Percentiles rank a stretch among this genome's conserved stretches.
Conservation (phyloP, 73 alveolate genomes). For the Paramecium tetraurelia region DNA sequence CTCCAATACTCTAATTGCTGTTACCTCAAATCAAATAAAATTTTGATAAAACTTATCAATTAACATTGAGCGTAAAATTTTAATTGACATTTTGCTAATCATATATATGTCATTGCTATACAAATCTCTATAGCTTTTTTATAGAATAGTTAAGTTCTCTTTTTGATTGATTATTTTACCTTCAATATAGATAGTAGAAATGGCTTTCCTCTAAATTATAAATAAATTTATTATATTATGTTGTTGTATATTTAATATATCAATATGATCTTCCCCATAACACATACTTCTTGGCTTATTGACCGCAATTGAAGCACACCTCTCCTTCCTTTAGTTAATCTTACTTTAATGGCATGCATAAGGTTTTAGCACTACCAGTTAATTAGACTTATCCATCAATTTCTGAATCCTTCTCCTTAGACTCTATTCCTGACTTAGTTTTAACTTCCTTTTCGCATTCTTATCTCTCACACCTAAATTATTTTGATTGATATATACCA, state of each 20-base stretch:
- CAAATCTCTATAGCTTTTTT: too few relatives aligned
- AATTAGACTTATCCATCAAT: slow-evolving; percentile 86
- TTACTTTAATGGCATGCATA: slow-evolving; percentile 93
- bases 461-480: slow-evolving; percentile 73
- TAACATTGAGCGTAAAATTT: too few relatives aligned
- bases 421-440: slow-evolving; percentile 89
- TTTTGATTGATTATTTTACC: too few relatives aligned
- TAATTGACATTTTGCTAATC: too few relatives aligned
- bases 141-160: too few relatives aligned
- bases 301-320: slow-evolving; percentile 97
- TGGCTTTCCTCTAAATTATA: background rate
- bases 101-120: too few relatives aligned
- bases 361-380: slow-evolving; percentile 98
- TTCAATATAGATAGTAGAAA: too few relatives aligned
- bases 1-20: too few relatives aligned
- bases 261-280: slow-evolving; percentile 98
- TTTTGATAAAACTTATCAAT: too few relatives aligned
- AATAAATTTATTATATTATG: background rate
- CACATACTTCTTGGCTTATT: slow-evolving; percentile 49
- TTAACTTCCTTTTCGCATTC: slow-evolving; percentile 92
- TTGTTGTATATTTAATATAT: background rate
- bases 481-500: slow-evolving; percentile 71
- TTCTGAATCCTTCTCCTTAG: slow-evolving; percentile 81
- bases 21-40: too few relatives aligned
- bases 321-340: slow-evolving; percentile 82